A percentile compares a stretch with the other conserved stretches of the same genome.
Evolutionary conservation across 202 grass and related monocot species (phyloP).

Genomic region (Bolboschoenoplectus hybrid): DNA sequence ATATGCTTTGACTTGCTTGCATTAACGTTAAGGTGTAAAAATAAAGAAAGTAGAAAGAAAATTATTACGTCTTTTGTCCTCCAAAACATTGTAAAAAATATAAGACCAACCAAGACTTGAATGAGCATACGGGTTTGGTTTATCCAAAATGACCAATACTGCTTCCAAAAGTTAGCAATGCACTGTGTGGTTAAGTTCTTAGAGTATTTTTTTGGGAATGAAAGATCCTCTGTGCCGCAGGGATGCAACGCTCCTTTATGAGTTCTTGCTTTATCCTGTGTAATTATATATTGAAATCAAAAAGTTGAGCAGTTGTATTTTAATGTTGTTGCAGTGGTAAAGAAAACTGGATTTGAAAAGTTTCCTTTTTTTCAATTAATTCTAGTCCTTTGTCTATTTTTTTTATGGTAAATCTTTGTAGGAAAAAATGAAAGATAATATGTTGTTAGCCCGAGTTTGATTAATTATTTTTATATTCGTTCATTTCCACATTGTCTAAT

Average conservation of each 20-base stretch:
- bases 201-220: constrained; percentile 72
- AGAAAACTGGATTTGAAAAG: no score
- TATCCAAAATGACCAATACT: constrained; percentile 79
- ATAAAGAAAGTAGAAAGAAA: constrained; percentile 18
- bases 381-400: not conserved
- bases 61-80: constrained; percentile 57
- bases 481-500: not conserved
- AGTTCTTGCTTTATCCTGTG: constrained; percentile 80
- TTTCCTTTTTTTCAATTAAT: no score
- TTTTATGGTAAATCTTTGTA: no score
- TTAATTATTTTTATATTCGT: no score
- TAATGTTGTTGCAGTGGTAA: no score
- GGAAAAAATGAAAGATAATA: no score
- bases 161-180: constrained; percentile 70
- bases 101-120: constrained; percentile 47
- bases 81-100: constrained; percentile 75
- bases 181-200: constrained; percentile 70
- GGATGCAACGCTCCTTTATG: constrained; percentile 71
- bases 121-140: constrained; percentile 73
- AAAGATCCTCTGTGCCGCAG: constrained; percentile 61
- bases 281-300: constrained; percentile 18
- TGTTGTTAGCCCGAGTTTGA: no score
- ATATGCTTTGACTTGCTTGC: not conserved
- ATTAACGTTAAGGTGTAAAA: not conserved
- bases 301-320: constrained; percentile 3